Conservation (phyloP, 2,329 filamentous ascomycete species). For the Leptographium lundbergii region DNA sequence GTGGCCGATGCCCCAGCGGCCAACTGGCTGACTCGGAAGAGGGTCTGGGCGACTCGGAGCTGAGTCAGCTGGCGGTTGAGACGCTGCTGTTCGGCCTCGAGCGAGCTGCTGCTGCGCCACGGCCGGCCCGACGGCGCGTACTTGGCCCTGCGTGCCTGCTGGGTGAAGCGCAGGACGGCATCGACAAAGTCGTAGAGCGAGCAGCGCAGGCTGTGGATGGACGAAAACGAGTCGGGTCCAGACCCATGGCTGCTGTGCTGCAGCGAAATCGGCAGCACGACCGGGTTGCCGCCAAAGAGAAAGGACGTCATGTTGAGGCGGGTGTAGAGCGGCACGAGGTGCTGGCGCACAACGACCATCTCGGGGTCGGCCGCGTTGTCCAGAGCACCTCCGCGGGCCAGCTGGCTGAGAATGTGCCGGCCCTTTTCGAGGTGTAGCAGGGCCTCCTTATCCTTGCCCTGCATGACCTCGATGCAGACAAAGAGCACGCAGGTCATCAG, state of each 20-base stretch:
- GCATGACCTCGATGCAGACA: constrained; percentile 41
- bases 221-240: constrained; percentile 22
- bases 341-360: constrained; percentile 25
- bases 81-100: no score
- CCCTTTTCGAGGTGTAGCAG: constrained; percentile 32
- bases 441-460: constrained; percentile 32
- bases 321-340: constrained; percentile 31
- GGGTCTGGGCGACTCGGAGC: no score
- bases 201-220: constrained; percentile 18
- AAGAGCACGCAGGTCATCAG: constrained; percentile 15
- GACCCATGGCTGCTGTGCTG: constrained; percentile 9
- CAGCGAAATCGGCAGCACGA: constrained; percentile 23
- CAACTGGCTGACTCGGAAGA: no score
- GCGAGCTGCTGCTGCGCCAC: no score
- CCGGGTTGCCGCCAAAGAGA: constrained; percentile 25
- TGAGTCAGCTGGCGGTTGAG: no score
- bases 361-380: constrained; percentile 15
- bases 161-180: constrained; percentile 23
- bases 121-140: not conserved
- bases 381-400: constrained; percentile 14
- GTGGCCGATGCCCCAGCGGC: no score
- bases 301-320: constrained; percentile 28
- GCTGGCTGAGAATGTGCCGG: constrained; percentile 25
- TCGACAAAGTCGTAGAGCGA: constrained; percentile 27
- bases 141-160: not conserved